Evolutionary conservation across 208 protist genomes (phyloP), one percentile per base, ranked within the genome.

Genomic region (Leishmania turanica): DNA sequence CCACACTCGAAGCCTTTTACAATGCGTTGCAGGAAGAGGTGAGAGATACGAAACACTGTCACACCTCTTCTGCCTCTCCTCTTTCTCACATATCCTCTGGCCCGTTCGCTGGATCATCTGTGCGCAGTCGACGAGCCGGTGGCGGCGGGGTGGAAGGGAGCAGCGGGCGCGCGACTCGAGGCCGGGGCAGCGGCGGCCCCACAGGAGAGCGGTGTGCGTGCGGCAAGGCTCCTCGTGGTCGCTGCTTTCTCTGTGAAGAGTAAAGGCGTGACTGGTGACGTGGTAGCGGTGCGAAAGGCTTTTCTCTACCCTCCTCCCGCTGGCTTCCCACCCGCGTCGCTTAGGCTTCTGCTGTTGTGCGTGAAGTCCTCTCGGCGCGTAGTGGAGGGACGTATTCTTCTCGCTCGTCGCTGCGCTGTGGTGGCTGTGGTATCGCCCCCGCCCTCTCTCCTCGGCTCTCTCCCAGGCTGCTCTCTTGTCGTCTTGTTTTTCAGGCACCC

Each of bases 171-270:
- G n/a, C 21, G 19, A n/a, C 21, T n/a, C 2, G 27, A 42, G 21
- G 34, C 19, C 9, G 42, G 37, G 9, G 49, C 24, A 58, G 21
- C 65, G n/a, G 77, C 27, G 13, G 69, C 4, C 1, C 37, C 4
- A 13, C 7, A 73, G 11, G 69, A 15, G 69, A 81, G 51, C 76
- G 82, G 40, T 96, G 92, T 70, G 82, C 84, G 0, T 96, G 92
- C 64, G 90, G 92, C 9, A 82, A 86, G 68, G 86, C 92, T 47
- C 86, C 81, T 3, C 89, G 85, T 80, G 92, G 92, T 3, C 56
- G 79, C 53, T 96, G 92, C 81, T 96, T 96, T 84, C 78, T 96
- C 7, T 96, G 92, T 79, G 90, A 93, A 47, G 54, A 66, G 37
- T 60, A 51, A 17, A 11, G 37, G 8, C 2, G 19, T 76, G 37